Evolutionary conservation across 805 yeast genomes (phyloP), one percentile per base, ranked within the genome.

Genomic region (Hagleromyces aurorensis): DNA sequence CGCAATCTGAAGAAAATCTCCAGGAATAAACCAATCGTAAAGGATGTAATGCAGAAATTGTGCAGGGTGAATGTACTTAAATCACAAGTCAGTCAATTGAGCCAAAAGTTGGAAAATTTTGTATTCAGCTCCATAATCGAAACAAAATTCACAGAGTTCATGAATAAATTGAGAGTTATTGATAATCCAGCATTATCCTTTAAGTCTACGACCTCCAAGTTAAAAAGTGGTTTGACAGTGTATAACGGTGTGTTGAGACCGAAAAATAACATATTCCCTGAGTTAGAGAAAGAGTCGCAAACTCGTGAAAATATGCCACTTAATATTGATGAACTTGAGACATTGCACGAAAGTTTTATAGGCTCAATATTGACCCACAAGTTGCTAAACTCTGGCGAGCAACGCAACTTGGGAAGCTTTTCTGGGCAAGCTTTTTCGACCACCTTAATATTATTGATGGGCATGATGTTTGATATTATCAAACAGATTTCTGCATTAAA

Each of bases 281-380:
- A 30, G 33, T 45, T 16, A 46, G 44, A 13, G 36, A 34, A 3
- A 22, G 26, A 4, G 36, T 33, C 7, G 14, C 18, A 3, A 14
- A 32, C 4, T 41, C 21, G 12, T 21, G 19, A 15, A 14, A 15
- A 16, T 15, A 21, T 19, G 25, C 15, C 13, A 24, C 32, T 39
- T 25, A 65, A 70, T 8, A 51, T 78, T 27, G 78, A 75, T 39
- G 75, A 73, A 23, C 44, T 78, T 8, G 57, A 61, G 7, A 21
- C 40, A 4, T 29, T 59, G 10, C 72, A 67, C 40, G 44, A 48
- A 13, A 34, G 36, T 3, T 62, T 52, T 42, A 34, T 64, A 29
- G 33, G 41, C 9, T 38, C 49, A 6, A 43, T 53, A 7, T 33
- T 50, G 6, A 30, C 41, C 10, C 49, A 51, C 23, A 47, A 44